Evolutionary conservation across 2,329 filamentous ascomycete genomes (phyloP).

Genomic region (Alternaria arborescens): DNA sequence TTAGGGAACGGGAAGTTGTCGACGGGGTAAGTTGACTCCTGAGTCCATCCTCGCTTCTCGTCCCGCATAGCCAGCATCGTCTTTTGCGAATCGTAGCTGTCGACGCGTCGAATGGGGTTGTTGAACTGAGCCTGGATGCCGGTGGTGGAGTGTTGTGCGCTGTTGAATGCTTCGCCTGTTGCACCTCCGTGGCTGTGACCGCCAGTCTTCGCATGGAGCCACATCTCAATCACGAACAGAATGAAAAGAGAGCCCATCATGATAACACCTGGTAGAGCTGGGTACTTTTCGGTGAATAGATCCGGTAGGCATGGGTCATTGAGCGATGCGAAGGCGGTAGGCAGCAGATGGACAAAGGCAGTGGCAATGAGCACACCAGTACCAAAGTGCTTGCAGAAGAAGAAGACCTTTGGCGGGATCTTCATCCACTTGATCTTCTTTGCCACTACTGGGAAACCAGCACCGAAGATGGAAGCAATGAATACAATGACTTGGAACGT

Average conservation of each 20-base stretch:
- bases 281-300: slow-evolving; percentile 67
- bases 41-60: slow-evolving; percentile 48
- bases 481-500: slow-evolving; percentile 47
- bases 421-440: slow-evolving; percentile 66
- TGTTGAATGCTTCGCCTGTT: slow-evolving; percentile 54
- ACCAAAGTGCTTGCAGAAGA: slow-evolving; percentile 69
- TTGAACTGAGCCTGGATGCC: slow-evolving; percentile 44
- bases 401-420: slow-evolving; percentile 66
- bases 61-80: slow-evolving; percentile 45
- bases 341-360: slow-evolving; percentile 79
- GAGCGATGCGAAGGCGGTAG: slow-evolving; percentile 64
- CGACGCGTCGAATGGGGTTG: slow-evolving; percentile 38
- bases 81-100: slow-evolving; percentile 49
- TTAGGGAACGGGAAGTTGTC: slow-evolving; percentile 44
- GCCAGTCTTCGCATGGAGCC: slow-evolving; percentile 66
- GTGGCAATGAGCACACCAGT: slow-evolving; percentile 88
- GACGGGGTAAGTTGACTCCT: slow-evolving; percentile 37
- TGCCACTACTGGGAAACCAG: slow-evolving; percentile 52
- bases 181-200: slow-evolving; percentile 68
- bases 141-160: slow-evolving; percentile 22
- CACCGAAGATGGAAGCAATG: slow-evolving; percentile 47
- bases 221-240: slow-evolving; percentile 71
- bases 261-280: slow-evolving; percentile 69
- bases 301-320: slow-evolving; percentile 64
- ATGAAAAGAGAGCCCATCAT: slow-evolving; percentile 70